A percentile compares a stretch with the other conserved stretches of the same genome.
phyloP scores from a whole-genome alignment of 2,329 filamentous ascomycete species.

The Botrytis porri region DNA sequence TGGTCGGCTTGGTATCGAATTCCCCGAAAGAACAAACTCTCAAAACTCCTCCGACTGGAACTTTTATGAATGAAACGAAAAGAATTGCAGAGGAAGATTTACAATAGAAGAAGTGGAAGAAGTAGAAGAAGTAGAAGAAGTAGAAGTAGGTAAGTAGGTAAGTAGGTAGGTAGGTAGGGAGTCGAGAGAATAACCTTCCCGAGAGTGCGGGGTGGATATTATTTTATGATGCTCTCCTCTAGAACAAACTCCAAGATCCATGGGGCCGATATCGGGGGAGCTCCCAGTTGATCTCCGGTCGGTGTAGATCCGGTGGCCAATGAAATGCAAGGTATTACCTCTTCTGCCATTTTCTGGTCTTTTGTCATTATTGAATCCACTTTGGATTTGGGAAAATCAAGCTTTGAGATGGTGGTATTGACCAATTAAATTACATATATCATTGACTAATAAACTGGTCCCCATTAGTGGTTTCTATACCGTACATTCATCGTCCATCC shows the following conservation, averaged over 20 bases:
- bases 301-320: background rate
- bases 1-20: background rate
- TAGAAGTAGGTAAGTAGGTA: too few relatives aligned
- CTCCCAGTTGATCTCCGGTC: background rate
- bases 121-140: too few relatives aligned
- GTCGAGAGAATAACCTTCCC: background rate
- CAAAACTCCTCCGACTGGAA: background rate
- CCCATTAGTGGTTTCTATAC: background rate
- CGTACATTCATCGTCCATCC: background rate
- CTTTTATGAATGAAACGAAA: background rate
- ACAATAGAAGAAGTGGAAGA: background rate
- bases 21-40: background rate
- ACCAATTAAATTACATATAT: background rate
- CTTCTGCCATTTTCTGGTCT: background rate
- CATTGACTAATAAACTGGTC: background rate
- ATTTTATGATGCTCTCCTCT: constrained; percentile 19
- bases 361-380: background rate
- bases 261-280: constrained; percentile 19
- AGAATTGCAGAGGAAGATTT: background rate
- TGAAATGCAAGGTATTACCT: background rate
- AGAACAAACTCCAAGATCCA: constrained; percentile 15
- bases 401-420: background rate
- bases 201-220: constrained; percentile 12
- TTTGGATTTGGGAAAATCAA: background rate
- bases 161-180: background rate